A percentile compares a stretch with the other conserved stretches of the same genome.
Conservation (phyloP, 768 basidiomycete genomes). For the Hydnum rufescens region DNA sequence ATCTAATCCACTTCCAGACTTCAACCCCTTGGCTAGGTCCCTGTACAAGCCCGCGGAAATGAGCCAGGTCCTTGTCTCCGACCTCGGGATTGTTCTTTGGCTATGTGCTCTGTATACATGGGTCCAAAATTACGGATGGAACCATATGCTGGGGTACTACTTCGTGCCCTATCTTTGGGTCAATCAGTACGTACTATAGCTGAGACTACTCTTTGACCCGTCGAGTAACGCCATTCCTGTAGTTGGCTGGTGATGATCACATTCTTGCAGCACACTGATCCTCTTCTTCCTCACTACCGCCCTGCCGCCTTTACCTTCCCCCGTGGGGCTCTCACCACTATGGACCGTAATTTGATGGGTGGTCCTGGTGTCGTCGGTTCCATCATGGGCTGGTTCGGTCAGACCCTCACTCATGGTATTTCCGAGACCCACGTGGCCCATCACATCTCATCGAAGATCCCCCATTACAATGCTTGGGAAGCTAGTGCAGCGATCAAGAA, state of each 20-base stretch:
- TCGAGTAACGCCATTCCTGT: constrained; percentile 7
- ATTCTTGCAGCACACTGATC: constrained; percentile 97
- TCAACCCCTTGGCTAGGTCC: constrained; percentile 53
- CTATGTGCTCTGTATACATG: constrained; percentile 35
- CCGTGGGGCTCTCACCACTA: constrained; percentile 79
- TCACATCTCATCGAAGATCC: constrained; percentile 88
- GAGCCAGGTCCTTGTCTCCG: constrained; percentile 58
- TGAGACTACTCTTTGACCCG: background rate
- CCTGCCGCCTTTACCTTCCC: constrained; percentile 77
- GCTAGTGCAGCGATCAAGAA: constrained; percentile 70
- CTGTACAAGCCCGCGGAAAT: constrained; percentile 63
- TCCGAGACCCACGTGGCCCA: constrained; percentile 87
- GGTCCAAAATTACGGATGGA: constrained; percentile 42
- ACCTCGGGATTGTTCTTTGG: constrained; percentile 64
- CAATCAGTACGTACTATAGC: constrained; percentile 16
- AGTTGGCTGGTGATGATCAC: constrained; percentile 92
- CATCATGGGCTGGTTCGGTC: constrained; percentile 71
- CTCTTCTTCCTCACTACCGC: constrained; percentile 84
- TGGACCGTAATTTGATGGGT: constrained; percentile 67
- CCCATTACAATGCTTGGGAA: constrained; percentile 92
- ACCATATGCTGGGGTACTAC: constrained; percentile 59
- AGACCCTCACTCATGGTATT: constrained; percentile 73
- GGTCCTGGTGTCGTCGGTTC: constrained; percentile 36
- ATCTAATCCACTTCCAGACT: constrained; percentile 28
- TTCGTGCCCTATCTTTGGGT: constrained; percentile 76